phyloP scores from a whole-genome alignment of 139 green algal species.

The Closterium sp. region DNA sequence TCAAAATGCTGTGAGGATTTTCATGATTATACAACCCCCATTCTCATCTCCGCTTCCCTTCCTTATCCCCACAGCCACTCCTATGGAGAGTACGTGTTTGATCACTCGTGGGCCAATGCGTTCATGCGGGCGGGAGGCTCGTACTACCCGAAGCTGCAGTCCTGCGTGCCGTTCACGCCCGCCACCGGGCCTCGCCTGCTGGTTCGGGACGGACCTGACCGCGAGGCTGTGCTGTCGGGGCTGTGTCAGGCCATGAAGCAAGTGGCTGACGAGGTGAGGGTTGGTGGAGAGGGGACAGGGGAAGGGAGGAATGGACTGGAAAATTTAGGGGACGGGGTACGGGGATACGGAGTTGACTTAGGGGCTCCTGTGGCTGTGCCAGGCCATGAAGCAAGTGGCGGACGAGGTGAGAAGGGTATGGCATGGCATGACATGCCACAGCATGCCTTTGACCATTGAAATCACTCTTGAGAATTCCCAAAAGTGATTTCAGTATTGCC shows the following conservation, averaged over 20 bases:
- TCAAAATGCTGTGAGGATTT: slow-evolving; percentile 31
- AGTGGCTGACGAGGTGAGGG: slow-evolving; percentile 11
- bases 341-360: no score
- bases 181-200: slow-evolving; percentile 72
- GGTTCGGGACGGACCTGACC: slow-evolving; percentile 29
- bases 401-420: background rate
- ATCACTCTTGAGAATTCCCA: no score
- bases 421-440: background rate
- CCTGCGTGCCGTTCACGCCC: slow-evolving; percentile 87
- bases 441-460: no score
- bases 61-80: no score
- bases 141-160: slow-evolving; percentile 92
- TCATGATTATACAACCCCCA: no score
- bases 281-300: no score
- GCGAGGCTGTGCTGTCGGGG: slow-evolving; percentile 29
- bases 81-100: slow-evolving; percentile 80
- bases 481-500: no score
- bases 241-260: background rate
- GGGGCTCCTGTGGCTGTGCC: no score
- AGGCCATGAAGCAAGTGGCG: no score
- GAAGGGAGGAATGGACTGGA: no score
- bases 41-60: no score
- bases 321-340: no score
- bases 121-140: slow-evolving; percentile 21
- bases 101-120: slow-evolving; percentile 69